Conservation (phyloP, 768 basidiomycete species). For the Hortiboletus campestris region DNA sequence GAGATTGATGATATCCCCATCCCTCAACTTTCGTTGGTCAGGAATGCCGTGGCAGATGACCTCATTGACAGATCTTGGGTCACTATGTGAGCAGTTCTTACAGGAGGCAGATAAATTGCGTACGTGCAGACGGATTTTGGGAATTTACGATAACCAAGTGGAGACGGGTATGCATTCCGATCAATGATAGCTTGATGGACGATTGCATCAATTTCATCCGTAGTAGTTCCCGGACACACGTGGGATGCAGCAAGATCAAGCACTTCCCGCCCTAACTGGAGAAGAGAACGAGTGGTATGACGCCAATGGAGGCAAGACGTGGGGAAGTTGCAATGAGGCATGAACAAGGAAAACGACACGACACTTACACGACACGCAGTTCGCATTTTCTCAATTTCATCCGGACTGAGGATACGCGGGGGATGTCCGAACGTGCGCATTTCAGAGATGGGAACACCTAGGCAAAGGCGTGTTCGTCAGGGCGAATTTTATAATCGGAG, state of each 20-base stretch:
- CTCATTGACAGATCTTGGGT: slow-evolving; percentile 82
- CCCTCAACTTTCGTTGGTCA: slow-evolving; percentile 75
- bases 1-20: slow-evolving; percentile 97
- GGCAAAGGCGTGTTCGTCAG: slow-evolving; percentile 3
- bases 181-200: slow-evolving; percentile 92
- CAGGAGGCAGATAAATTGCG: slow-evolving; percentile 31
- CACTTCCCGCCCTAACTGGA: slow-evolving; percentile 86
- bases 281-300: not conserved
- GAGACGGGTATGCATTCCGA: slow-evolving; percentile 90
- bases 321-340: not conserved
- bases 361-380: slow-evolving; percentile 74
- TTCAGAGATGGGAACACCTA: slow-evolving; percentile 64
- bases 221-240: slow-evolving; percentile 89
- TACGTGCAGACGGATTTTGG: slow-evolving; percentile 98
- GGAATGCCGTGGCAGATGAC: slow-evolving; percentile 97
- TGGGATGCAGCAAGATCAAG: slow-evolving; percentile 87
- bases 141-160: slow-evolving; percentile 85
- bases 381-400: slow-evolving; percentile 90
- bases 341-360: not conserved
- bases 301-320: not conserved
- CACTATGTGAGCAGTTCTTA: not conserved
- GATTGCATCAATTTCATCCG: slow-evolving; percentile 91
- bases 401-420: slow-evolving; percentile 59
- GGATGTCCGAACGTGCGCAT: slow-evolving; percentile 54
- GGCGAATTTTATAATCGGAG: not conserved